Evolutionary conservation across 495 filamentous ascomycete genomes (phyloP), one percentile per base, ranked within the genome.

Genomic region (Stereocaulon alpinum): DNA sequence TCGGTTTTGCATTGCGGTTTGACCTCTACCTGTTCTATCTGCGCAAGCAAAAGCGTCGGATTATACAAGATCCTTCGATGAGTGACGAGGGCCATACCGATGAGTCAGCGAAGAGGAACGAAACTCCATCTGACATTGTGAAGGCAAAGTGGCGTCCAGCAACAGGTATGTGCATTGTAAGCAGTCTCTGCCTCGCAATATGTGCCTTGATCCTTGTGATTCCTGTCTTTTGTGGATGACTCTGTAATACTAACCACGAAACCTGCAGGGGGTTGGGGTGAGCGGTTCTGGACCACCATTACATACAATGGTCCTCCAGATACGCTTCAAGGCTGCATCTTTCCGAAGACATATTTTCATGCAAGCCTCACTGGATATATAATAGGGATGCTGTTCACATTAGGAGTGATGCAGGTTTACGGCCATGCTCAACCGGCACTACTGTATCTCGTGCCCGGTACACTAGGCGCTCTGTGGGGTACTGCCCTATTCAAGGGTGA

Each of bases 361-460:
- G 86, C 91, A 12, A 80, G 84, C 22, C 40, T 97, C 45, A 63
- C 80, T 10, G 93, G 94, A 0, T 98, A 98, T 70, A 59, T 87
- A 1, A 18, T 84, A 17, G 91, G 88, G 4, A 90, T 97, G 87
- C 40, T 91, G 6, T 70, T 76, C 9, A 96, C 92, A 1, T 68
- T 96, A 32, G 73, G 76, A 1, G 86, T 90, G 40, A 87, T 97
- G 76, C 77, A 91, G 37, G 73, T 86, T 22, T 91, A 78, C 58
- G 77, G 84, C 40, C 89, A 93, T 62, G 87, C 87, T 11, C 93
- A 98, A 64, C 93, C 93, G 0, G 93, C 93, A 12, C 77, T 98
- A 43, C 74, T 98, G 9, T 98, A 98, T 66, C 82, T 98, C 15
- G 94, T 97, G 3, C 93, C 93, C 0, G 83, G 87, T 2, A 91